Conservation (phyloP, 2,329 filamentous ascomycete species). For the Colletotrichum tofieldiae region DNA sequence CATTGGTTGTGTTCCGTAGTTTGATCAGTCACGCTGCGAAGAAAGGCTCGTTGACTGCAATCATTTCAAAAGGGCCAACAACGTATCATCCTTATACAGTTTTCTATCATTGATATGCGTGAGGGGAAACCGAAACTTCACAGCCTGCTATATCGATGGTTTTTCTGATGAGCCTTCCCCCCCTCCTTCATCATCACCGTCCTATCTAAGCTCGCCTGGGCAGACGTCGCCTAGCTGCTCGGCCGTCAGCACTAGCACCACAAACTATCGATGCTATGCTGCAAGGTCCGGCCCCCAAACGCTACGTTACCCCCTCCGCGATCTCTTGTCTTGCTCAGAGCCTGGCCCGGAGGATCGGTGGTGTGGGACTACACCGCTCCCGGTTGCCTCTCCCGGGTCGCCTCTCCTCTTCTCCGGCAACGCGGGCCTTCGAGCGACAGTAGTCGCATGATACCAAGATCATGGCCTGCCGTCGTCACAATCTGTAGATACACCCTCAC, state of each 20-base stretch:
- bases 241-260: slow-evolving; percentile 6
- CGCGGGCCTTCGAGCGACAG: background rate
- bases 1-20: background rate
- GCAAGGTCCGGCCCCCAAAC: slow-evolving; percentile 10
- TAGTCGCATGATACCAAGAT: too few relatives aligned
- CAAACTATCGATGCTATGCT: slow-evolving; percentile 2
- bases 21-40: background rate
- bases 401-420: background rate
- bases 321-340: background rate
- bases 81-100: background rate
- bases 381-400: slow-evolving; percentile 19
- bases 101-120: background rate
- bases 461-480: background rate
- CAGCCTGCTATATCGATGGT: slow-evolving; percentile 16
- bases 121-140: background rate
- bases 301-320: background rate
- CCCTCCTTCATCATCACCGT: background rate
- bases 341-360: background rate
- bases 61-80: background rate
- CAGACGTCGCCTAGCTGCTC: background rate
- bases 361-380: background rate
- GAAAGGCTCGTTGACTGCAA: background rate
- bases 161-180: background rate
- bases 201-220: background rate
- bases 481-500: background rate